Evolutionary conservation across 495 filamentous ascomycete species (phyloP), one percentile per base, ranked within the genome.

Genomic region (Tuber umbilicatum): DNA sequence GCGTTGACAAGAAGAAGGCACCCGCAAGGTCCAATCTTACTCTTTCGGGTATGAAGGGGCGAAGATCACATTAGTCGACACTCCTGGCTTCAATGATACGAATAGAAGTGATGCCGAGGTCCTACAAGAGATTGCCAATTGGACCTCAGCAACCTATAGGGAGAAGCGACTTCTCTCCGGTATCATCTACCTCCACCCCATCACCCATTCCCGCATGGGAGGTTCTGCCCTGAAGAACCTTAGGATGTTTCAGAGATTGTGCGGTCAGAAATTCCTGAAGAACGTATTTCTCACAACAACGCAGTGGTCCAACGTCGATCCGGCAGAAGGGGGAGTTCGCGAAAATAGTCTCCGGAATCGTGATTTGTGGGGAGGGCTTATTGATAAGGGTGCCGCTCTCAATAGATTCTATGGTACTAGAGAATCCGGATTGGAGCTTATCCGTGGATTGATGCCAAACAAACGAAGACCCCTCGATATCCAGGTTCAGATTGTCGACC

Each of bases 31-130:
- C 16, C 42, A 68, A 1, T 45, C 73, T 23, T 76, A 79, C 10
- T 37, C 21, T 0, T 79, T 74, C 42, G 69, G 41, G 0, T 50
- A 79, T 9, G 72, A 77, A n/a, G 80, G 76, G 27, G 70, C 76
- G 7, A 69, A 42, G 1, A 73, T 85, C 31, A 80, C 77, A 38
- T 78, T 88, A 12, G 80, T 87, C 67, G 86, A 87, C 74, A 87
- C 86, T 0, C 86, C 86, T 6, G 86, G 86, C 38, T 88, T 87
- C 68, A 82, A 87, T 74, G 86, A 87, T 77, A 86, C 85, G 2
- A 78, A 75, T 19, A 76, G 83, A 1, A 82, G 77, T 6, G 86
- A 86, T 42, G 76, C 82, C 5, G 83, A 85, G 5, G 79, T 86
- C 10, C 82, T 87, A 2, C 74, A 73, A 6, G 78, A 84, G 14